Base-by-base conservation (phyloP, 202 grass and related monocot species). In the Alloteropsis angusta region DNA sequence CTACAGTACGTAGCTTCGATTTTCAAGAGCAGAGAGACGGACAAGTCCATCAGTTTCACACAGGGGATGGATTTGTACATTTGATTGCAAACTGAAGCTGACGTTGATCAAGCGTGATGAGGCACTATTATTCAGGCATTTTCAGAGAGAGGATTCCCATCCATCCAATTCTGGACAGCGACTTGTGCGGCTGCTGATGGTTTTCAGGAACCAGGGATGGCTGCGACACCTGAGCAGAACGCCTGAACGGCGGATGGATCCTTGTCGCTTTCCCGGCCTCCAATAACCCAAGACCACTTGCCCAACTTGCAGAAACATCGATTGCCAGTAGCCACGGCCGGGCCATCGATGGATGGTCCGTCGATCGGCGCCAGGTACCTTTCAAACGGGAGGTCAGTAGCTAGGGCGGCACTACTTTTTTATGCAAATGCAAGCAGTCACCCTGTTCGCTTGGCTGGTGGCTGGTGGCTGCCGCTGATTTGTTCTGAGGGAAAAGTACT, bases 161-260 rank as follows among this genome's bases (percentile, higher is more conserved):
- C 15, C 46, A 72, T 62, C 32, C 7, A 18, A n/a, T 37, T 19
- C 30, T 1, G 10, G 65, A 81, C 19, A 50, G 79, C 57, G 55
- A 81, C 79, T 26, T 81, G 45, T 64, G 47, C 60, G 38, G 60
- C 35, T 65, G 47, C 22, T 56, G 17, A 54, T 55, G 46, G 72
- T 50, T 50, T 69, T 5, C 23, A 68, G 66, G 23, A 48, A 17
- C 30, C 23, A 13, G 9, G 9, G n/a, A 56, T 9, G 55, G 55
- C 11, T 2, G 78, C 22, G 21, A 63, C 34, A 12, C 45, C 43
- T 50, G 68, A 52, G 37, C 39, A 15, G 39, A 30, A 8, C n/a
- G n/a, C 15, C 11, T 9, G 68, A 50, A 14, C 48, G 6, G 50
- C 19, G 9, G 10, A 14, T n/a, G 72, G 14, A 60, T 32, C 43